Percentiles rank a stretch among this genome's conserved stretches.
Conservation (phyloP, 306 rosid species). For the Cicer arietinum region DNA sequence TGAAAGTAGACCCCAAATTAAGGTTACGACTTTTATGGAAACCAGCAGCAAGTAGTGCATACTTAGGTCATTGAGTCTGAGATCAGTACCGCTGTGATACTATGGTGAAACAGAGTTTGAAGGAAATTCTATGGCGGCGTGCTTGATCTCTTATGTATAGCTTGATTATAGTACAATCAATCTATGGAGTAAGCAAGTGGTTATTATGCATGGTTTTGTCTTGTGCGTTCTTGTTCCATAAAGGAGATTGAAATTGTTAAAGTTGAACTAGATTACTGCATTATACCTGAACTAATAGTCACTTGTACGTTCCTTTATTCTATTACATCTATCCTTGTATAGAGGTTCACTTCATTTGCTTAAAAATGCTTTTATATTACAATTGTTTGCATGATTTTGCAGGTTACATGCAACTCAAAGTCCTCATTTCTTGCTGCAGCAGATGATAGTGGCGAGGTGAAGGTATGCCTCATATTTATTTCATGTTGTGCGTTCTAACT, state of each 20-base stretch:
- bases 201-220: constrained; percentile 2
- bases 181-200: not conserved
- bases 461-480: constrained; percentile 59
- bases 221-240: constrained; percentile 14
- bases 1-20: not conserved
- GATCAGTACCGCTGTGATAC: not conserved
- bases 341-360: constrained; percentile 24
- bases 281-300: constrained; percentile 22
- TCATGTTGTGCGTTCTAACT: constrained; percentile 1
- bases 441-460: constrained; percentile 90
- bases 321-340: constrained; percentile 19
- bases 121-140: not conserved
- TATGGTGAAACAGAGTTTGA: not conserved
- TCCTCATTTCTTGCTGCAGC: constrained; percentile 95
- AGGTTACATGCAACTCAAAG: constrained; percentile 78
- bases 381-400: constrained; percentile 43
- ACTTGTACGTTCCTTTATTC: constrained; percentile 18
- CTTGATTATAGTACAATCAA: constrained; percentile 10
- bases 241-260: constrained; percentile 29
- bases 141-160: constrained; percentile 5
- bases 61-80: constrained; percentile 17
- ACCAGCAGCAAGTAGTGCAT: not conserved
- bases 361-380: constrained; percentile 12
- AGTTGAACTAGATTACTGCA: constrained; percentile 28
- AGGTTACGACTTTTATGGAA: not conserved